Conservation (phyloP, 345 rosid species). For the Boechera stricta region DNA sequence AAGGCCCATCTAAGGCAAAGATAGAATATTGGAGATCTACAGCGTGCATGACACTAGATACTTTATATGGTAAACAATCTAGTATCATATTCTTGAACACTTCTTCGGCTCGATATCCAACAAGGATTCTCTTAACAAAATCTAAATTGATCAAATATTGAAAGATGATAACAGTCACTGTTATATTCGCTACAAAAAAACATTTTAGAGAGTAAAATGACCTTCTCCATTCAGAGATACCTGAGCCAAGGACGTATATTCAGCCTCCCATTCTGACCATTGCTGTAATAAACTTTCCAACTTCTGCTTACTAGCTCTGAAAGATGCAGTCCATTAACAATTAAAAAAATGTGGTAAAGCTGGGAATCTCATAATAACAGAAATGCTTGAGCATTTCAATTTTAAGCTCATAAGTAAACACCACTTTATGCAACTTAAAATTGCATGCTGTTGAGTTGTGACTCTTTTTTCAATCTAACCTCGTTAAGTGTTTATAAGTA, state of each 20-base stretch:
- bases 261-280: conserved; percentile 97
- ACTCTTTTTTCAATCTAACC: conserved; percentile 53
- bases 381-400: neutral
- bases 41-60: conserved; percentile 1
- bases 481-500: conserved; percentile 66
- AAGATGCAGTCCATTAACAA: conserved; percentile 29
- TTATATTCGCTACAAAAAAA: neutral
- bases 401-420: conserved; percentile 15
- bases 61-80: conserved; percentile 5
- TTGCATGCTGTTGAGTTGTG: conserved; percentile 1
- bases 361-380: conserved; percentile 1
- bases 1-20: neutral
- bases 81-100: neutral
- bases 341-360: conserved; percentile 10
- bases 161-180: neutral
- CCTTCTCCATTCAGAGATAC: conserved; percentile 49
- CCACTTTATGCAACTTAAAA: conserved; percentile 17
- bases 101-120: neutral
- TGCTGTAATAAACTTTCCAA: conserved; percentile 78
- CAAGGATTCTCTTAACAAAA: conserved; percentile 9
- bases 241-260: conserved; percentile 52
- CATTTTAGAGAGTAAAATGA: conserved; percentile 14
- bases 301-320: conserved; percentile 88
- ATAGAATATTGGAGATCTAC: neutral
- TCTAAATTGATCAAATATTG: neutral